Percentiles rank a stretch among this genome's conserved stretches.
phyloP scores from a whole-genome alignment of 2,329 filamentous ascomycete genomes.

The Hypoxylon rubiginosum region DNA sequence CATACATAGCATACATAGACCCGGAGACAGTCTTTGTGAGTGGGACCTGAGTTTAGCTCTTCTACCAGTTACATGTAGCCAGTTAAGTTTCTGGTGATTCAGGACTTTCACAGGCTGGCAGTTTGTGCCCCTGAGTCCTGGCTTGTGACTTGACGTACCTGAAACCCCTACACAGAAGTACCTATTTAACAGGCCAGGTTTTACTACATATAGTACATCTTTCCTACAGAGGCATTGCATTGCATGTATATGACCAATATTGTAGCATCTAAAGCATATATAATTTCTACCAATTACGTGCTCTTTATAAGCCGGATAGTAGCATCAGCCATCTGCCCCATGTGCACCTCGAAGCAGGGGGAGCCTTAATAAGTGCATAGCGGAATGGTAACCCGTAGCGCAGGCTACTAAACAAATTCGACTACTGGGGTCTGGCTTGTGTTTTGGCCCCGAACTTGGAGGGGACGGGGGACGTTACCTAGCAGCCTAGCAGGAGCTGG shows the following conservation, averaged over 20 bases:
- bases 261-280: neutral
- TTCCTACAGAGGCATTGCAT: neutral
- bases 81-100: neutral
- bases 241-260: neutral
- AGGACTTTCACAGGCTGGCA: neutral
- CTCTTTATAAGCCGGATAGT: neutral
- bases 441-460: too few species aligned
- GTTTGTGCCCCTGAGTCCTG: neutral
- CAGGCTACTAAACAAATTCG: constrained; percentile 10
- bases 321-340: constrained; percentile 16
- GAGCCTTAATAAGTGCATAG: constrained; percentile 28
- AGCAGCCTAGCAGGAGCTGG: too few species aligned
- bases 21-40: constrained; percentile 15
- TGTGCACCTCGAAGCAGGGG: constrained; percentile 1
- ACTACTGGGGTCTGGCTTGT: neutral
- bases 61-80: neutral
- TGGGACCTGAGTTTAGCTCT: constrained; percentile 19
- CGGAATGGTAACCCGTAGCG: constrained; percentile 11
- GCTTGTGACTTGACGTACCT: neutral
- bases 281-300: constrained; percentile 1
- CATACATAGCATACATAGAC: neutral
- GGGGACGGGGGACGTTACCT: neutral
- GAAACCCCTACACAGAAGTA: constrained; percentile 1
- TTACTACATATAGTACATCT: neutral
- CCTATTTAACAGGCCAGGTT: constrained; percentile 4